Conservation (phyloP, 805 yeast species). For the Starmerella geochares region DNA sequence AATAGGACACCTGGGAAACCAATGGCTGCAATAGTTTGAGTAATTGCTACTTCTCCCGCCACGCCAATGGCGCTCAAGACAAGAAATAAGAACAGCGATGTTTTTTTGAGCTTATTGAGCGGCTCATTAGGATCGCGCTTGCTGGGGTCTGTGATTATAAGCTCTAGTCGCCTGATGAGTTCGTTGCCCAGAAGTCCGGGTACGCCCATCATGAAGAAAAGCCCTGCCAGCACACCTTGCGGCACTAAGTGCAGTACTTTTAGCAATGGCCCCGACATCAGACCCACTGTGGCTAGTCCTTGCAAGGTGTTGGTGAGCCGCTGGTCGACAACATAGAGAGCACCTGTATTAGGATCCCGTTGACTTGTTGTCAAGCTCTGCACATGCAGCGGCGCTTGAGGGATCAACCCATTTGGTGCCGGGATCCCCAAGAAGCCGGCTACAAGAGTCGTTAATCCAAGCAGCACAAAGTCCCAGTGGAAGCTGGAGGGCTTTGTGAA, state of each 20-base stretch:
- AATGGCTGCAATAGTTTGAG: slow-evolving; percentile 80
- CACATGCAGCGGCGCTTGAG: slow-evolving; percentile 94
- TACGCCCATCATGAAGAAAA: slow-evolving; percentile 88
- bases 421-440: slow-evolving; percentile 86
- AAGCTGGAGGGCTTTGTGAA: slow-evolving; percentile 77
- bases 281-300: slow-evolving; percentile 70
- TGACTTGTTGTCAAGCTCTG: slow-evolving; percentile 46
- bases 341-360: slow-evolving; percentile 15
- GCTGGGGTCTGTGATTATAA: slow-evolving; percentile 49
- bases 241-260: slow-evolving; percentile 76
- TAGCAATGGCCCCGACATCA: slow-evolving; percentile 83
- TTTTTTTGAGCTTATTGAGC: slow-evolving; percentile 30
- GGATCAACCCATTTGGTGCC: slow-evolving; percentile 92
- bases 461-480: slow-evolving; percentile 80
- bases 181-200: slow-evolving; percentile 62
- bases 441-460: slow-evolving; percentile 79
- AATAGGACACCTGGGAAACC: slow-evolving; percentile 85
- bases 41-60: slow-evolving; percentile 72
- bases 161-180: slow-evolving; percentile 52
- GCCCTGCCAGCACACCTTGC: slow-evolving; percentile 84
- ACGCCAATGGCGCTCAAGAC: slow-evolving; percentile 55
- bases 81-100: slow-evolving; percentile 44
- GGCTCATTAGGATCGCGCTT: slow-evolving; percentile 32
- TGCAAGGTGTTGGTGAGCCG: slow-evolving; percentile 74
- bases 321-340: slow-evolving; percentile 65